Base-by-base conservation (phyloP, 306 rosid species). In the Rosa rugosa region DNA sequence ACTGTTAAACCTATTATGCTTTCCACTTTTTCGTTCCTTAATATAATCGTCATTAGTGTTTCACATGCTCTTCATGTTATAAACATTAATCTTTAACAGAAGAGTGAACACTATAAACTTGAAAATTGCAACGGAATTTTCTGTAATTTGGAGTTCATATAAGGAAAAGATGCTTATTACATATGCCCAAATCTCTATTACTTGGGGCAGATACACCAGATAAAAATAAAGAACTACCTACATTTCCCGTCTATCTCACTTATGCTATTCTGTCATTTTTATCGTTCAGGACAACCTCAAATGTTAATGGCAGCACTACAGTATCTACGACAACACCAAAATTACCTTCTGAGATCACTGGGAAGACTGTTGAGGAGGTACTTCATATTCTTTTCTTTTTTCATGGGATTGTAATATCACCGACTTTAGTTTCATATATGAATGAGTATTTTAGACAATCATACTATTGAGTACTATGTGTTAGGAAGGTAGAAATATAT, bases 311-410 rank as follows among this genome's bases (percentile, higher is more conserved):
- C 64, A 88, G 85, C 78, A 73, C 91, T 73, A 42, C 88, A 16
- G 91, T 81, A 80, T 77, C 88, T 75, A 50, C 83, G 53, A 71
- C 89, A 70, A 73, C 89, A 47, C 96, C 98, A 69, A 91, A 89
- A 83, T 80, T 93, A 73, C 99, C 99, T 0, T 95, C 98, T 69
- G 98, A 95, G 88, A 91, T 95, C 80, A 91, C 90, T 5, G 99
- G 98, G 81, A 95, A 91, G 86, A 91, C 94, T 75, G 98, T 95
- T 79, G 99, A 91, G 82, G 99, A 95, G 99, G 99, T 93, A 87
- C 56, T 76, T 51, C 44, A 63, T 49, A 69, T 57, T 47, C 67
- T 76, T 40, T 62, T n/a, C 53, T 36, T 47, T 34, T 80, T 73
- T 16, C 36, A 38, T 38, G 17, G 16, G 54, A 72, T 62, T 76